Evolutionary conservation across 305 asterid genomes (phyloP).

Genomic region (Salvia sclarea): DNA sequence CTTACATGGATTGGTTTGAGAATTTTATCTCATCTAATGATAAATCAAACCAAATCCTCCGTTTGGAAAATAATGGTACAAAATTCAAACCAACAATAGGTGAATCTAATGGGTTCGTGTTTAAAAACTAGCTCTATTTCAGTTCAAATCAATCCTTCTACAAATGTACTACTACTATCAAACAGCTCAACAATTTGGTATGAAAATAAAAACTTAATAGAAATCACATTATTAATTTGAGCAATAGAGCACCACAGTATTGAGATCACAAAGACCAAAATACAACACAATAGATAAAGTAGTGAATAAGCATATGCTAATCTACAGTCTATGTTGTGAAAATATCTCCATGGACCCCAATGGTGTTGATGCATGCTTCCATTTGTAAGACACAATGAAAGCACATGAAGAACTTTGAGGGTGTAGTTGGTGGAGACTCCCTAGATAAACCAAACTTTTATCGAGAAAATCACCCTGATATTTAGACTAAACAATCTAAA

Average conservation of each 20-base stretch:
- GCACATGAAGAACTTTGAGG: background rate
- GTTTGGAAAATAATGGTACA: background rate
- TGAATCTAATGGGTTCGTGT: background rate
- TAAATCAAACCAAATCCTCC: background rate
- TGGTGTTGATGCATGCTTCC: background rate
- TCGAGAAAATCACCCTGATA: background rate
- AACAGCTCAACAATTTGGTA: background rate
- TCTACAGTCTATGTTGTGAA: background rate
- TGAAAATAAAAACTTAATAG: background rate
- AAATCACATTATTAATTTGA: too few species aligned
- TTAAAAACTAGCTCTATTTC: background rate
- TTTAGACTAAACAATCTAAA: too few species aligned
- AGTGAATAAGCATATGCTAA: background rate
- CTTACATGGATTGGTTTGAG: background rate
- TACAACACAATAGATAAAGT: background rate
- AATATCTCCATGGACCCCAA: background rate
- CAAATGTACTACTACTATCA: background rate
- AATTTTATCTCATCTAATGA: background rate
- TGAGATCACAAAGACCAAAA: background rate
- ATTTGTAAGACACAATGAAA: background rate
- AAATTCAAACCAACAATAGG: background rate
- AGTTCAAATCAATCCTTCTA: background rate
- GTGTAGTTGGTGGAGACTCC: too few species aligned
- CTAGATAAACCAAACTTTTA: background rate
- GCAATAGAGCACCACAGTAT: background rate